These are phyloP conservation scores for Amylocystis lapponica DNA, from an alignment of 768 basidiomycete genomes.

Conservation along the genomic window DNA sequence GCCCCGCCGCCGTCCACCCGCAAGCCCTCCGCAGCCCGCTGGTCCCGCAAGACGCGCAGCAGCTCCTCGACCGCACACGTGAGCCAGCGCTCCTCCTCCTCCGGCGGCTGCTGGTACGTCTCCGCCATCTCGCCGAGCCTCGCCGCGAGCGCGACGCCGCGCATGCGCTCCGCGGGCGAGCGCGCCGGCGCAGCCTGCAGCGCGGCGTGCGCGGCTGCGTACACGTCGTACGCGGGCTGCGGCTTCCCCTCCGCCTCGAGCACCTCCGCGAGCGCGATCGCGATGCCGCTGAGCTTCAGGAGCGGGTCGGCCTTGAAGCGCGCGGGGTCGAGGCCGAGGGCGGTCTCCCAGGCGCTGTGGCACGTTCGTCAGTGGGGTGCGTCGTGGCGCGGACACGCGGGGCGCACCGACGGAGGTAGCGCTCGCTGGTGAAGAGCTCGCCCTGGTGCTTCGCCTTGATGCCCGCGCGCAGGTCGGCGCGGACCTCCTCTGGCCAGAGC, in stretches of 20 bases:
- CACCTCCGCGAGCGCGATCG: constrained; percentile 52
- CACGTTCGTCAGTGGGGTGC: background rate
- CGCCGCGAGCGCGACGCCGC: constrained; percentile 38
- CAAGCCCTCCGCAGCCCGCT: constrained; percentile 4
- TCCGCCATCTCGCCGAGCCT: constrained; percentile 40
- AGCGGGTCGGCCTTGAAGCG: constrained; percentile 40
- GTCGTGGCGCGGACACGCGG: background rate
- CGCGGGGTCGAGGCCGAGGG: constrained; percentile 36
- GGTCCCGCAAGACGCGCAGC: constrained; percentile 34
- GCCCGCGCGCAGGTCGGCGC: constrained; percentile 58
- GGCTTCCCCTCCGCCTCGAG: constrained; percentile 37
- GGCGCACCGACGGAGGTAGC: constrained; percentile 49
- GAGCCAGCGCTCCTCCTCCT: constrained; percentile 39
- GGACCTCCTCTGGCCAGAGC: constrained; percentile 61
- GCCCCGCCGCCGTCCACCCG: constrained; percentile 9
- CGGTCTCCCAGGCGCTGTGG: constrained; percentile 51
- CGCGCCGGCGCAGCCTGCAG: constrained; percentile 11
- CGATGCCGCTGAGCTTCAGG: constrained; percentile 65
- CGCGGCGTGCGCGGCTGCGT: constrained; percentile 11
- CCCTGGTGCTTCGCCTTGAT: constrained; percentile 57
- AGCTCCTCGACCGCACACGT: constrained; percentile 39
- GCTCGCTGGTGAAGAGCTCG: constrained; percentile 45
- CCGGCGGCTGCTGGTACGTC: constrained; percentile 25
- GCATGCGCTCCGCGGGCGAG: constrained; percentile 27
- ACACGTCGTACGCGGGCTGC: constrained; percentile 25